Evolutionary conservation across 768 basidiomycete species (phyloP).

Genomic region (Mycena amicta): DNA sequence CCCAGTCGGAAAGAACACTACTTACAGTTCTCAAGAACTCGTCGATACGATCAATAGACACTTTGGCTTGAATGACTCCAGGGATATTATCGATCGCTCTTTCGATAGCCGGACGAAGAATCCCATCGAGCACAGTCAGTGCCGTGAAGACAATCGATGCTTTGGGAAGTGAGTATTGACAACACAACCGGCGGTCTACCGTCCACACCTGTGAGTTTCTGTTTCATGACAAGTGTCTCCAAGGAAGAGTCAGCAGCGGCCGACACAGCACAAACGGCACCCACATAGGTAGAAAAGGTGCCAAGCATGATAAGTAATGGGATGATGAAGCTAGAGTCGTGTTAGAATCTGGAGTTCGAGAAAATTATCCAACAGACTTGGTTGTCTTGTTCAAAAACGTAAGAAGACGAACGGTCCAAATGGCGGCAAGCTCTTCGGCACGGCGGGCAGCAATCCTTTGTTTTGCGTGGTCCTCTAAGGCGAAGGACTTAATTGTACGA

Average conservation of each 20-base stretch:
- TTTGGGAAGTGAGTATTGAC: background rate
- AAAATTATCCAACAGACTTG: slow-evolving; percentile 34
- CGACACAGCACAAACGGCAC: slow-evolving; percentile 11
- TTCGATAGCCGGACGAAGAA: slow-evolving; percentile 40
- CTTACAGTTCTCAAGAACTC: slow-evolving; percentile 44
- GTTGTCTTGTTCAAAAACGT: slow-evolving; percentile 38
- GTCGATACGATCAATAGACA: slow-evolving; percentile 53
- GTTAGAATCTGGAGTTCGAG: background rate
- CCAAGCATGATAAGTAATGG: slow-evolving; percentile 51
- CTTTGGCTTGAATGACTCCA: slow-evolving; percentile 40
- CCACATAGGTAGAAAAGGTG: slow-evolving; percentile 49
- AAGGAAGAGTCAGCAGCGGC: background rate
- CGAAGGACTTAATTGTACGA: slow-evolving; percentile 59
- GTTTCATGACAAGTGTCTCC: slow-evolving; percentile 11
- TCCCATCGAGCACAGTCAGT: slow-evolving; percentile 13
- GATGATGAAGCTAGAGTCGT: slow-evolving; percentile 40
- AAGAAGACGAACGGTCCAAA: slow-evolving; percentile 44
- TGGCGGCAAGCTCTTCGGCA: slow-evolving; percentile 46
- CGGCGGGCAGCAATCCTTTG: slow-evolving; percentile 45
- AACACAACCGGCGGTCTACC: too few relatives aligned
- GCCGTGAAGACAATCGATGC: slow-evolving; percentile 30
- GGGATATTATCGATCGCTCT: slow-evolving; percentile 33
- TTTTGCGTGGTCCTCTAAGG: slow-evolving; percentile 48
- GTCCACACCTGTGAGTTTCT: slow-evolving; percentile 19
- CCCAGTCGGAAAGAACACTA: too few relatives aligned